phyloP scores from a whole-genome alignment of 2,329 filamentous ascomycete species.

The Colletotrichum sp. region DNA sequence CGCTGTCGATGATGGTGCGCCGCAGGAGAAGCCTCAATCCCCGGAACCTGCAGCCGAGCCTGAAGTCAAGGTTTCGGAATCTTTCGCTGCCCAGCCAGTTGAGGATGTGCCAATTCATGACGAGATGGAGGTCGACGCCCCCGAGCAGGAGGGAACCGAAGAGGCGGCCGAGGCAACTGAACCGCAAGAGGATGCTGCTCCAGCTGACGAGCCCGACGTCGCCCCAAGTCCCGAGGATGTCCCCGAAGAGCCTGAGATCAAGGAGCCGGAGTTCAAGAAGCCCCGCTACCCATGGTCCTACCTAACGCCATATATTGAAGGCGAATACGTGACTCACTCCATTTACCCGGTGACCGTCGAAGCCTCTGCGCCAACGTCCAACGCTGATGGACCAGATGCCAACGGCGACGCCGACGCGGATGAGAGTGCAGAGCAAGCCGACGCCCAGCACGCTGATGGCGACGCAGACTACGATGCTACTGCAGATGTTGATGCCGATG shows the following conservation, averaged over 20 bases:
- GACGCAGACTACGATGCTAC: slow-evolving; percentile 27
- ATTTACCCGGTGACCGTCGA: slow-evolving; percentile 14
- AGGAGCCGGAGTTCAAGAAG: neutral
- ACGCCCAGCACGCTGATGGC: slow-evolving; percentile 23
- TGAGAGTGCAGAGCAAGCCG: neutral
- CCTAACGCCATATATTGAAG: slow-evolving; percentile 45
- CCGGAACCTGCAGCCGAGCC: neutral
- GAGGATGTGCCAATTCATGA: neutral
- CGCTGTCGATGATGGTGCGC: neutral
- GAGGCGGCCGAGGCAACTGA: neutral
- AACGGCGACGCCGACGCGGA: slow-evolving; percentile 11
- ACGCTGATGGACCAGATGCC: neutral
- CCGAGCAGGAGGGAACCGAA: neutral
- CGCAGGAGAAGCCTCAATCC: neutral
- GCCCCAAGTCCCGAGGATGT: neutral
- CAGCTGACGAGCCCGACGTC: neutral
- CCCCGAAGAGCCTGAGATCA: slow-evolving; percentile 6
- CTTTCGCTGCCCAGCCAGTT: neutral
- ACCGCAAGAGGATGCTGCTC: neutral
- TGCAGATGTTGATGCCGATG: slow-evolving; percentile 26
- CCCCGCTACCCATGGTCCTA: slow-evolving; percentile 37
- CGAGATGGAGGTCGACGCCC: slow-evolving; percentile 1
- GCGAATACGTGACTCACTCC: slow-evolving; percentile 43
- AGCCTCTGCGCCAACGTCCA: slow-evolving; percentile 26
- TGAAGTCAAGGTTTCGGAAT: neutral